These are phyloP conservation scores for Sporothrix brasiliensis DNA, from an alignment of 2,329 filamentous ascomycete species.

Conservation along the genomic window DNA sequence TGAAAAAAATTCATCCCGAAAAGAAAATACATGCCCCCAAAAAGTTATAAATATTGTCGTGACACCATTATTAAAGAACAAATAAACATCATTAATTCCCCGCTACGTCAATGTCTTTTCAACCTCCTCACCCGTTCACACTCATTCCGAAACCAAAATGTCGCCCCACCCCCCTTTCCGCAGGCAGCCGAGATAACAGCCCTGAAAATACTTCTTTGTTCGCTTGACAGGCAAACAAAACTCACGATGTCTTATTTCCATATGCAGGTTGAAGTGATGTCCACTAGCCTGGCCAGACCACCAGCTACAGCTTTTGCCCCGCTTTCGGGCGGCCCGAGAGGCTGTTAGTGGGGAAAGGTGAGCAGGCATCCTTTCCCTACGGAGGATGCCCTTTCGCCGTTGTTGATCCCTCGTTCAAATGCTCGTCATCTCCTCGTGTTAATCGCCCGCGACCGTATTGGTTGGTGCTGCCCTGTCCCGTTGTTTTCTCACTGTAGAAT, in stretches of 20 bases:
- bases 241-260: too few species aligned
- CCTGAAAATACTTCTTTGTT: too few species aligned
- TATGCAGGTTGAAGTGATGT: too few species aligned
- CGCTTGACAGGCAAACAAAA: too few species aligned
- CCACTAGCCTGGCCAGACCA: not conserved
- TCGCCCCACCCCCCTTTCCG: too few species aligned
- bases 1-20: not conserved
- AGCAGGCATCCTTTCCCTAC: not conserved
- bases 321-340: slow-evolving; percentile 31
- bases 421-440: not conserved
- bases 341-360: slow-evolving; percentile 13
- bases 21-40: not conserved
- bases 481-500: not conserved
- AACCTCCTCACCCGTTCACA: too few species aligned
- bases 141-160: too few species aligned
- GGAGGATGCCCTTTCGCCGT: not conserved
- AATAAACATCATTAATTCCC: too few species aligned
- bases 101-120: too few species aligned
- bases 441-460: not conserved
- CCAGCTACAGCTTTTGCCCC: not conserved
- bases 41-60: not conserved
- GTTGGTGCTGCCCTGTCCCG: not conserved
- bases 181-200: too few species aligned
- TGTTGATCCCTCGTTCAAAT: not conserved
- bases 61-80: too few species aligned